Conservation (phyloP, 106 monocot genomes). For the Narthecium ossifragum region DNA sequence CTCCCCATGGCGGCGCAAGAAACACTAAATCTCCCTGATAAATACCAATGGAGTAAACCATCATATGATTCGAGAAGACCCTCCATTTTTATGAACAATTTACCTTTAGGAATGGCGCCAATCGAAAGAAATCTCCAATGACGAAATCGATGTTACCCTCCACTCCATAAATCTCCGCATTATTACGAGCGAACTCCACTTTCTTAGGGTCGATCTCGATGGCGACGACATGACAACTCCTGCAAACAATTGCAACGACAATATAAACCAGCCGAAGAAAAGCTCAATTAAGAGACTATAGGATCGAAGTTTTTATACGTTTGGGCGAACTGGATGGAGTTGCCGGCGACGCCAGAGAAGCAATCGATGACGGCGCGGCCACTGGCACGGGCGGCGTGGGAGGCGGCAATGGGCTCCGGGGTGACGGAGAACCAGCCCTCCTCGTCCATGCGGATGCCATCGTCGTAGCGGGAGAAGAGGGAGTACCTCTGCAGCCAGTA, state of each 20-base stretch:
- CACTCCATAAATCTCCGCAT: constrained; percentile 66
- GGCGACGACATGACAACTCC: constrained; percentile 50
- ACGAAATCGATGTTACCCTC: constrained; percentile 62
- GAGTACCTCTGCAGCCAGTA: constrained; percentile 59
- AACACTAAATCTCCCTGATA: constrained; percentile 59
- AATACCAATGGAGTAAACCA: no score
- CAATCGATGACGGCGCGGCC: constrained; percentile 49
- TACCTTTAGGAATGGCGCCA: constrained; percentile 62
- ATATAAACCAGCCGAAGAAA: no score
- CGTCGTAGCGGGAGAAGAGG: constrained; percentile 71
- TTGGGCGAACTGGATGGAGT: constrained; percentile 71
- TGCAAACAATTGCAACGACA: no score
- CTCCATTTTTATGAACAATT: no score
- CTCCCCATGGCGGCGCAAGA: constrained; percentile 82
- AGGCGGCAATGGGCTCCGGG: constrained; percentile 58
- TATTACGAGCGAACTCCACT: constrained; percentile 38
- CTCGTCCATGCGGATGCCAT: constrained; percentile 66
- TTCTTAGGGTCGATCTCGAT: constrained; percentile 60
- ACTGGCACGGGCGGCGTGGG: constrained; percentile 32
- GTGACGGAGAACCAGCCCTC: constrained; percentile 92
- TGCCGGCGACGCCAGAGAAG: constrained; percentile 76
- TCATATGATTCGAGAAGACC: no score
- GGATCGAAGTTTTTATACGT: no score
- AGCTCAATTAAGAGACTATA: no score
- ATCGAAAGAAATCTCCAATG: constrained; percentile 63